Percentiles rank a stretch among this genome's conserved stretches.
Conservation (phyloP, 2,329 filamentous ascomycete species). For the Septoria petroselini region DNA sequence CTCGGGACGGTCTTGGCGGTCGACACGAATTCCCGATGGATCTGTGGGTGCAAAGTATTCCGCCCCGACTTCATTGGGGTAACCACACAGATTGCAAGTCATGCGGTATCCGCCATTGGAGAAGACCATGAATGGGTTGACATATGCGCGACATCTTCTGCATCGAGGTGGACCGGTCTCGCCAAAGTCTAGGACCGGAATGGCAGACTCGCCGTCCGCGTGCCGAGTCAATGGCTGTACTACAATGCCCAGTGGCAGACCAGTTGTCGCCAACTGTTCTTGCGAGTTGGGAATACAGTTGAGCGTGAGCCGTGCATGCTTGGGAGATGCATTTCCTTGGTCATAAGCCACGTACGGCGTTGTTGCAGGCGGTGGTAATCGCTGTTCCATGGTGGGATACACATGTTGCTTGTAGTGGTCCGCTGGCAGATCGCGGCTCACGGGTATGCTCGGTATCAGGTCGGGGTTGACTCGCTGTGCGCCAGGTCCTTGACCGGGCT, state of each 20-base stretch:
- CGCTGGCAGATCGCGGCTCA: slow-evolving; percentile 76
- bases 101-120: slow-evolving; percentile 90
- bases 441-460: slow-evolving; percentile 86
- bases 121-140: slow-evolving; percentile 99
- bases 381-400: slow-evolving; percentile 93
- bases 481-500: slow-evolving; percentile 27
- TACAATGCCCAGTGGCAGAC: slow-evolving; percentile 79
- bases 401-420: slow-evolving; percentile 82
- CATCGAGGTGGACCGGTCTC: slow-evolving; percentile 86
- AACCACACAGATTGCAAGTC: slow-evolving; percentile 96
- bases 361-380: slow-evolving; percentile 82
- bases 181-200: slow-evolving; percentile 94
- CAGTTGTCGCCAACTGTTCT: slow-evolving; percentile 76
- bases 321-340: slow-evolving; percentile 94
- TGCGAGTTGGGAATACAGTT: slow-evolving; percentile 85
- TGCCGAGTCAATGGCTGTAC: slow-evolving; percentile 82
- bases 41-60: slow-evolving; percentile 94
- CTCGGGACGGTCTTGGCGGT: slow-evolving; percentile 85
- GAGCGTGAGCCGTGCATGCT: slow-evolving; percentile 84
- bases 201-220: slow-evolving; percentile 77
- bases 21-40: slow-evolving; percentile 79
- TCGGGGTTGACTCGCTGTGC: slow-evolving; percentile 80
- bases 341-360: slow-evolving; percentile 91
- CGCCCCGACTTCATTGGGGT: slow-evolving; percentile 86
- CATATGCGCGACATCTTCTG: slow-evolving; percentile 88